Percentiles rank a stretch among this genome's conserved stretches.
Evolutionary conservation across 2,329 filamentous ascomycete species (phyloP).

Genomic region (Fusarium sp.): DNA sequence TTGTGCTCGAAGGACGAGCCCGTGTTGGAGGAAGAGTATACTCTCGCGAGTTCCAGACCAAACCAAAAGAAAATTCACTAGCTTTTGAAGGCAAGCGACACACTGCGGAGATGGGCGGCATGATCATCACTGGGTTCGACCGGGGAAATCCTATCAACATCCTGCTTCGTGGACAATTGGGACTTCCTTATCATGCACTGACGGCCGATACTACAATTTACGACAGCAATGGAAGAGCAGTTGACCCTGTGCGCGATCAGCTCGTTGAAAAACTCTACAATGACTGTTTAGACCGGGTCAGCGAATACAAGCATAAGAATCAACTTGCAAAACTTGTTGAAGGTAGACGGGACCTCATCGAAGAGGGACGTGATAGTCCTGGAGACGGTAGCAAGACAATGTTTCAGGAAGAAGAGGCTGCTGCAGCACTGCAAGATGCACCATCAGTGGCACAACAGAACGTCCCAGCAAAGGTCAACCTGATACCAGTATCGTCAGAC

Average conservation of each 20-base stretch:
- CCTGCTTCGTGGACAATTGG: slow-evolving; percentile 89
- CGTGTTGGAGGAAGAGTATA: slow-evolving; percentile 93
- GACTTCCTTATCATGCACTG: slow-evolving; percentile 84
- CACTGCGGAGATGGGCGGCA: slow-evolving; percentile 96
- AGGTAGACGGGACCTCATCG: slow-evolving; percentile 83
- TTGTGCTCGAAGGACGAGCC: slow-evolving; percentile 86
- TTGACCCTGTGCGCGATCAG: slow-evolving; percentile 80
- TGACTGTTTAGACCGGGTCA: slow-evolving; percentile 90
- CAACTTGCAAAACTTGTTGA: slow-evolving; percentile 76
- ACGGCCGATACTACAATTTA: slow-evolving; percentile 87
- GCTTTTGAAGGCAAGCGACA: slow-evolving; percentile 68
- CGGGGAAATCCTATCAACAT: slow-evolving; percentile 93
- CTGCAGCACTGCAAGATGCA: slow-evolving; percentile 66
- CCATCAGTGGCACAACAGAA: slow-evolving; percentile 63
- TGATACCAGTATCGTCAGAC: slow-evolving; percentile 72
- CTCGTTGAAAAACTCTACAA: slow-evolving; percentile 94
- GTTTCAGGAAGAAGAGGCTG: slow-evolving; percentile 73
- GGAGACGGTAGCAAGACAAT: slow-evolving; percentile 77
- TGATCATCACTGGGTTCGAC: slow-evolving; percentile 98
- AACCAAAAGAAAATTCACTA: slow-evolving; percentile 59
- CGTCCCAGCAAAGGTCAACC: slow-evolving; percentile 61
- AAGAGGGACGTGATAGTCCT: slow-evolving; percentile 81
- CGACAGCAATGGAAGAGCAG: slow-evolving; percentile 80
- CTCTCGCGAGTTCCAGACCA: slow-evolving; percentile 75
- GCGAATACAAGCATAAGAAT: slow-evolving; percentile 85